Evolutionary conservation across 129 eudicot species (phyloP).

Genomic region (Calendula officinalis): DNA sequence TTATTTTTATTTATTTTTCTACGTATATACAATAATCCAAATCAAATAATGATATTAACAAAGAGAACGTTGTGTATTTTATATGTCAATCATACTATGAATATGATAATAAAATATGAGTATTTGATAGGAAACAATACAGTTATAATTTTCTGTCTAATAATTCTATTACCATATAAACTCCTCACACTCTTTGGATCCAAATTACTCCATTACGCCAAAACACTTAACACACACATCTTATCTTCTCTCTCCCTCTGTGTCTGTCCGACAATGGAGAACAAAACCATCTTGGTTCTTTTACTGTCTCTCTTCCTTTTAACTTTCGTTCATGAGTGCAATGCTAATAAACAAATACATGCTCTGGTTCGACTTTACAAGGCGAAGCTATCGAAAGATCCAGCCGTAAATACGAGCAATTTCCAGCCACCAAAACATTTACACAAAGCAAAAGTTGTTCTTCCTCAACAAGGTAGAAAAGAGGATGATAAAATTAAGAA

Average conservation of each 20-base stretch:
- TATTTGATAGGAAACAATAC: neutral
- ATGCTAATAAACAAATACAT: slow-evolving; percentile 43
- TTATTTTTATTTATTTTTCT: no score
- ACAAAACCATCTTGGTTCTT: slow-evolving; percentile 19
- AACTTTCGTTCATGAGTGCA: slow-evolving; percentile 20
- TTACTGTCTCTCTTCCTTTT: slow-evolving; percentile 29
- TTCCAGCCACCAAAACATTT: slow-evolving; percentile 30
- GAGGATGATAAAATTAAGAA: slow-evolving; percentile 56
- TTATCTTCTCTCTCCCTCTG: slow-evolving; percentile 6
- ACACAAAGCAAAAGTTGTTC: slow-evolving; percentile 15
- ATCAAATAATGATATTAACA: no score
- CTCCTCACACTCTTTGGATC: slow-evolving; percentile 19
- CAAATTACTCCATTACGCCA: slow-evolving; percentile 16
- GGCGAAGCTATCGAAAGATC: slow-evolving; percentile 35
- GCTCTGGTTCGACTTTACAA: slow-evolving; percentile 39
- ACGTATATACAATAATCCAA: no score
- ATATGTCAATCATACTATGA: no score
- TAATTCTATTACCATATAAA: slow-evolving; percentile 28
- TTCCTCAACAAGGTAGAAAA: slow-evolving; percentile 39
- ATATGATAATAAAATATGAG: no score
- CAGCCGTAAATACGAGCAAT: slow-evolving; percentile 36
- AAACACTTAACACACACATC: neutral
- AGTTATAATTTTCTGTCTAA: neutral
- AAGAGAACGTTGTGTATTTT: no score
- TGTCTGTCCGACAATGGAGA: slow-evolving; percentile 25